Base-by-base conservation (phyloP, 768 basidiomycete genomes). In the Psilocybe sp. region DNA sequence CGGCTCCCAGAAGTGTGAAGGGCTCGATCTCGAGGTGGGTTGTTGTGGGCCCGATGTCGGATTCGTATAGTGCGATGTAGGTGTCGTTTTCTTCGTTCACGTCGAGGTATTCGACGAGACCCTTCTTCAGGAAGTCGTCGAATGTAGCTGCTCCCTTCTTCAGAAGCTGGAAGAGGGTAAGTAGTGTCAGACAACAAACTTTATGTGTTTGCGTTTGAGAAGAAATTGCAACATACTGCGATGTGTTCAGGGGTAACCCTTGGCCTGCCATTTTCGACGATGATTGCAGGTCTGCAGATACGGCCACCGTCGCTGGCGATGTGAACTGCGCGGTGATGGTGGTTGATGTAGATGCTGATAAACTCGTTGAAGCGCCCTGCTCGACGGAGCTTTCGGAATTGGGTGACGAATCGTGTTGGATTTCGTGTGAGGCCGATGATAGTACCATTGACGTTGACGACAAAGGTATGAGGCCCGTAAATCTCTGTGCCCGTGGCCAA, bases 21-120 rank as follows among this genome's bases (percentile, higher is more conserved):
- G 97, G 97, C 62, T 99, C 96, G 52, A 99, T 98, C 69, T 98
- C 97, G 32, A 98, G 82, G 70, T 99, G 96, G 0, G 97, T 98
- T 10, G 94, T 95, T 2, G 79, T 69, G 40, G 80, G 72, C 18
- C 83, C 81, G 60, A 98, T 92, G 65, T 93, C 83, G 28, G 80
- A 70, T 69, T 99, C 97, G 69, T 97, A 95, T 40, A 98, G 77
- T 1, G 97, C 94, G 57, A 99, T 96, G 66, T 87, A 87, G 15
- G 95, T 87, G 69, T 98, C 97, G 65, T 98, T 98, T 70, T 99
- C 97, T 69, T 99, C 97, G 65, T 99, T 99, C 47, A 98, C 95
- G 64, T 98, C 97, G 36, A 98, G 84, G 64, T 99, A 99, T 66
- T 99, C 97, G 51, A 98, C 92, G 12, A 99, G 79, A 28, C 97